These are phyloP conservation scores for Pythium aquatile DNA, from an alignment of 352 stramenopile genomes.

Conservation along the genomic window DNA sequence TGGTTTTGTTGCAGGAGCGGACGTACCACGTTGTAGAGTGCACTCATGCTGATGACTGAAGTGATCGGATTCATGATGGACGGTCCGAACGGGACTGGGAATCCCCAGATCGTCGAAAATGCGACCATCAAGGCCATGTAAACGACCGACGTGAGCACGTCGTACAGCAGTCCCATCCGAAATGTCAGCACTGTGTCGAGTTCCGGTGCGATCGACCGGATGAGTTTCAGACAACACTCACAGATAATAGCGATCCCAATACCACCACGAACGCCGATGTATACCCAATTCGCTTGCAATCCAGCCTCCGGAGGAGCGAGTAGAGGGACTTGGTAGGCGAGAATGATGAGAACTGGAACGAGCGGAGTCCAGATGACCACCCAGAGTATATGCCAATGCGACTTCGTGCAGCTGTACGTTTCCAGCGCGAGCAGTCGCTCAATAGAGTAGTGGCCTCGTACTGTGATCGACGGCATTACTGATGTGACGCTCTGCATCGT, in stretches of 20 bases:
- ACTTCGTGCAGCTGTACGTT: neutral
- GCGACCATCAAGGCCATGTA: neutral
- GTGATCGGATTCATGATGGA: neutral
- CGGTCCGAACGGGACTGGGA: constrained; percentile 5
- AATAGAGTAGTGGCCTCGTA: neutral
- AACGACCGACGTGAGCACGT: neutral
- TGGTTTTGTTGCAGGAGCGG: neutral
- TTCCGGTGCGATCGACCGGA: neutral
- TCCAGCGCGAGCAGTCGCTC: neutral
- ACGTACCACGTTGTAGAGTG: neutral
- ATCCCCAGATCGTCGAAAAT: neutral
- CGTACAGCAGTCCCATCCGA: neutral
- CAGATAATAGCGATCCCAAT: neutral
- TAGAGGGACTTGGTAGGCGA: neutral
- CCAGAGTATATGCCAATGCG: neutral
- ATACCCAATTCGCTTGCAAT: constrained; percentile 5
- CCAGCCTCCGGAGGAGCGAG: neutral
- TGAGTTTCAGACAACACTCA: neutral
- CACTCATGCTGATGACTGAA: neutral
- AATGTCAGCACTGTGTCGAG: neutral
- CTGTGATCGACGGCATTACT: neutral
- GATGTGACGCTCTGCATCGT: neutral
- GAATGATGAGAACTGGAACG: neutral
- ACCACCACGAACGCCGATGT: neutral
- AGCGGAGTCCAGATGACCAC: neutral